A percentile compares a stretch with the other conserved stretches of the same genome.
phyloP scores from a whole-genome alignment of 208 protist genomes.

The Naegleria lovaniensis region DNA sequence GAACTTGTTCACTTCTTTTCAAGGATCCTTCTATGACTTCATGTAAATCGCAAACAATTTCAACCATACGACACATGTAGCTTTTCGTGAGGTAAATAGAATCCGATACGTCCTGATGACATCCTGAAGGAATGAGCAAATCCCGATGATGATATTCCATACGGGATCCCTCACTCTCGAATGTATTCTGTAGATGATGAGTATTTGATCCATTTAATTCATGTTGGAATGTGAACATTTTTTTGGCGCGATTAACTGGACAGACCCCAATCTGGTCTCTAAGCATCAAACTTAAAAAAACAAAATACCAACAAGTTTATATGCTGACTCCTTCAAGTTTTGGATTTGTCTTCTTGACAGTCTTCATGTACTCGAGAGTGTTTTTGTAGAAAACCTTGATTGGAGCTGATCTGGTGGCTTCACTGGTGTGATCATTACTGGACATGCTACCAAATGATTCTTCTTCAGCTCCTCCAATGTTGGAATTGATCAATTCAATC shows the following conservation, averaged over 20 bases:
- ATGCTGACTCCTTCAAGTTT: not conserved
- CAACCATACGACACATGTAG: not conserved
- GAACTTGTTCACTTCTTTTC: conserved; percentile 12
- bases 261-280: no score
- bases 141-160: no score
- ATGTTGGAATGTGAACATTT: no score
- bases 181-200: no score
- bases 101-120: not conserved
- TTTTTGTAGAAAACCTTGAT: conserved; percentile 44
- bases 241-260: no score
- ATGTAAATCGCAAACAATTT: not conserved
- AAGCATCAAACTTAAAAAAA: no score
- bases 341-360: not conserved
- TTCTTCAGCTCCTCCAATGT: conserved; percentile 38
- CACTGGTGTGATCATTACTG: conserved; percentile 26
- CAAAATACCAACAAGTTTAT: no score
- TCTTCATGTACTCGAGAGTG: conserved; percentile 35
- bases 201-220: no score
- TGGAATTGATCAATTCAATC: conserved; percentile 50
- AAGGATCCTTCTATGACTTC: not conserved
- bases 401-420: not conserved
- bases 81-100: not conserved
- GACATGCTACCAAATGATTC: not conserved
- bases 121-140: no score
- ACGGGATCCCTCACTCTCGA: no score